These are phyloP conservation scores for Pseudogymnoascus pannorum DNA, from an alignment of 2,329 filamentous ascomycete species.

Conservation along the genomic window DNA sequence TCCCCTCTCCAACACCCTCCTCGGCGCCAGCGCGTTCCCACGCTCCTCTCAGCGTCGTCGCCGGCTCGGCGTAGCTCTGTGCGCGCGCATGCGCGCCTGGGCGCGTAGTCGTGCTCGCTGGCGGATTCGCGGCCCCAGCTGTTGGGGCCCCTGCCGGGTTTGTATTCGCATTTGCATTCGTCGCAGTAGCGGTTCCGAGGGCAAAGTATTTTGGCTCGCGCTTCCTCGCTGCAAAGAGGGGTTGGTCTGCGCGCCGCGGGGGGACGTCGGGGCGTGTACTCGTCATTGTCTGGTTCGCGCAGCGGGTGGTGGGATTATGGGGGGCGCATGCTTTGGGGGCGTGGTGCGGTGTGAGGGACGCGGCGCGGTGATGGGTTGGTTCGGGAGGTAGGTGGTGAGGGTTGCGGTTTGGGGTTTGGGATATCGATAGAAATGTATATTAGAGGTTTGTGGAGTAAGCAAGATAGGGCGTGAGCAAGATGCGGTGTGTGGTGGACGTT, in stretches of 20 bases:
- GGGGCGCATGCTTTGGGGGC: neutral
- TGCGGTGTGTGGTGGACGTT: neutral
- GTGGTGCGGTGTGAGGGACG: neutral
- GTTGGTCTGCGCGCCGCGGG: neutral
- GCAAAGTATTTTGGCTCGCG: neutral
- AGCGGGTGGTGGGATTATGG: neutral
- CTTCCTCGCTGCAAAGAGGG: neutral
- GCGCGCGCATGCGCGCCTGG: neutral
- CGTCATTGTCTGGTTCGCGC: neutral
- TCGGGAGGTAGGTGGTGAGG: neutral
- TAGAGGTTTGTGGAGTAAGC: neutral
- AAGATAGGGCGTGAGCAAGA: neutral
- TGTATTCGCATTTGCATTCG: neutral
- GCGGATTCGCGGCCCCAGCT: too few species aligned
- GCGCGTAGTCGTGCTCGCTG: neutral
- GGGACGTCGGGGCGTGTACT: neutral
- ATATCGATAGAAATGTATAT: neutral
- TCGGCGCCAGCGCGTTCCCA: neutral
- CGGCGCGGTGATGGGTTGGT: neutral
- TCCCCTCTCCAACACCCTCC: constrained; percentile 11
- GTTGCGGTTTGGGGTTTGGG: neutral
- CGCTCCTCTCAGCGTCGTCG: neutral
- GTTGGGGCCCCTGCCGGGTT: neutral
- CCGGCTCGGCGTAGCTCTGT: neutral
- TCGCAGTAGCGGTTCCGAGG: neutral